Evolutionary conservation across 2,329 filamentous ascomycete genomes (phyloP), one percentile per base, ranked within the genome.

Genomic region (Trichoderma atroviride): DNA sequence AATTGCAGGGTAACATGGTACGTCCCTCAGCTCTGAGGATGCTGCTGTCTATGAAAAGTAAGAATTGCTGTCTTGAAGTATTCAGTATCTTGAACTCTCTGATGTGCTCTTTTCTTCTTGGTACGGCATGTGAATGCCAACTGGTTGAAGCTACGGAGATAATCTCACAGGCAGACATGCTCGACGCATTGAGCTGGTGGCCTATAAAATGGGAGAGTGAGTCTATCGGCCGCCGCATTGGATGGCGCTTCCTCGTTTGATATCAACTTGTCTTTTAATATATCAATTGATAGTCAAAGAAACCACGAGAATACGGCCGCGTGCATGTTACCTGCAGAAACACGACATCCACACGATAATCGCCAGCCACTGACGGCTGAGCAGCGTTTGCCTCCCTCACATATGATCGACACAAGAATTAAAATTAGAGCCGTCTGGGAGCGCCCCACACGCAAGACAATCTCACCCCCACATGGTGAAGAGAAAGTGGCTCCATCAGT

Each of bases 401-500:
- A 57, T 40, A 67, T 29, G 55, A 67, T 67, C 64, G 22, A 67
- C 64, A 37, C n/a, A 24, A 10, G 29, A 57, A 29, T 33, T 29
- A 59, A 59, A 35, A 58, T 52, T 59, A 52, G 64, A 59, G 37
- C 40, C 40, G 40, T 55, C 61, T 65, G 52, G 52, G 27, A 57
- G n/a, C 10, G 64, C 64, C 64, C 64, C 64, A 67, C 64, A 52
- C 64, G 31, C 52, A 40, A 66, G 50, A 58, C 37, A 67, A 52
- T 59, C 5, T 13, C 33, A 47, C 33, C 64, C 55, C 64, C 55
- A 67, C 55, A 59, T 27, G 37, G 14, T 35, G 29, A 43, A 64
- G 50, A 50, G 53, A 57, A 50, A 55, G 60, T 63, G 60, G 60
- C 50, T 37, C 47, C 27, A 43, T 43, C 53, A 9, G 33, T 31